A percentile compares a stretch with the other conserved stretches of the same genome.
These are phyloP conservation scores for Ambrosia trifida DNA, from an alignment of 129 eudicot genomes.

Conservation along the genomic window DNA sequence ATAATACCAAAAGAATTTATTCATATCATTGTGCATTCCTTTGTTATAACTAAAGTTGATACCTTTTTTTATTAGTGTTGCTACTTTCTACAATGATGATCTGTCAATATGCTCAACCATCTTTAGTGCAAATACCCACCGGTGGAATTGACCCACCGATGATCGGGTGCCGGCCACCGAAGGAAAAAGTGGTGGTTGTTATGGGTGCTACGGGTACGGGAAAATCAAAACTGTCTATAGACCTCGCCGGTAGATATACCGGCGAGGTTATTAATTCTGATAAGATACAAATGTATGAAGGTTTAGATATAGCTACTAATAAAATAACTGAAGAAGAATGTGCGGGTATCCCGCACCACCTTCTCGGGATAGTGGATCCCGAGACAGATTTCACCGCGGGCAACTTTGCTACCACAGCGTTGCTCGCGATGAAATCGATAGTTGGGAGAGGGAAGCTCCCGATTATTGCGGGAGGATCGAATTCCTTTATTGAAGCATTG, in stretches of 20 bases:
- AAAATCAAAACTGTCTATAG: constrained; percentile 21
- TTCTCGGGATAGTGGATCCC: constrained; percentile 26
- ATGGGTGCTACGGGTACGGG: constrained; percentile 17
- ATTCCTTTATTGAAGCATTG: constrained; percentile 31
- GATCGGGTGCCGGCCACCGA: constrained; percentile 22
- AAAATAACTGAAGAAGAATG: constrained; percentile 24
- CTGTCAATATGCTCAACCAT: constrained; percentile 35
- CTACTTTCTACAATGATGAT: constrained; percentile 34
- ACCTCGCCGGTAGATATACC: constrained; percentile 22
- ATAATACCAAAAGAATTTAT: background rate
- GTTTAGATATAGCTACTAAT: constrained; percentile 36
- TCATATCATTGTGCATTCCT: background rate
- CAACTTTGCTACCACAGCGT: constrained; percentile 12
- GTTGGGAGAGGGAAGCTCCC: constrained; percentile 13
- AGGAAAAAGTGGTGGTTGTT: constrained; percentile 59
- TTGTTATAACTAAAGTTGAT: too few species aligned
- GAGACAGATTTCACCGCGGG: constrained; percentile 27
- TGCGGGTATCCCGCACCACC: background rate
- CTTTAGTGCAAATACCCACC: constrained; percentile 38
- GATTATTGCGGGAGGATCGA: constrained; percentile 41
- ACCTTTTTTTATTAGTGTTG: too few species aligned
- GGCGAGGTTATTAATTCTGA: constrained; percentile 38
- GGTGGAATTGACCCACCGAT: constrained; percentile 21
- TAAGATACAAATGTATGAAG: constrained; percentile 34
- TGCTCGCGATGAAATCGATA: constrained; percentile 18